phyloP scores from a whole-genome alignment of 805 yeast genomes.

The Pichia pseudocactophila region DNA sequence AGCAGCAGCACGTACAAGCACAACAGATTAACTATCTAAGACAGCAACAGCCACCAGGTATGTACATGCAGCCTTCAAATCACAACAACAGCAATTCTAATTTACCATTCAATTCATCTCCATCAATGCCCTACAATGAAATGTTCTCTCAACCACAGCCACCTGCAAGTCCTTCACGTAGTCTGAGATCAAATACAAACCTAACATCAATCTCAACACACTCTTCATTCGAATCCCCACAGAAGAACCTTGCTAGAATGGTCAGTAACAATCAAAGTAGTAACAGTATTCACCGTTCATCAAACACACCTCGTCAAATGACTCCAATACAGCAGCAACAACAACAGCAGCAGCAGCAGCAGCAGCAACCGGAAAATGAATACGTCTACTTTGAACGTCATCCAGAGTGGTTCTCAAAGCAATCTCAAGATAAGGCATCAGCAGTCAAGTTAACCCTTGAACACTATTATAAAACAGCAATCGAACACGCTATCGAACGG shows the following conservation, averaged over 20 bases:
- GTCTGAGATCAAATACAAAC: slow-evolving; percentile 24
- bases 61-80: not conserved
- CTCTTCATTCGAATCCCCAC: slow-evolving; percentile 24
- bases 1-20: not conserved
- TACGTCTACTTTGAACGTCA: slow-evolving; percentile 73
- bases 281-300: slow-evolving; percentile 5
- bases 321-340: slow-evolving; percentile 2
- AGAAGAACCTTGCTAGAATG: slow-evolving; percentile 8
- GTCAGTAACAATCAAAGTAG: not conserved
- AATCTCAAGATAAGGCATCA: slow-evolving; percentile 75
- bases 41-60: not conserved
- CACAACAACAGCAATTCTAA: slow-evolving; percentile 4
- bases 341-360: slow-evolving; percentile 16
- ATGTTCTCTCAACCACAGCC: slow-evolving; percentile 25
- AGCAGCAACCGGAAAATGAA: slow-evolving; percentile 24
- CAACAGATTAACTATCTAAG: not conserved
- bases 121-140: slow-evolving; percentile 19
- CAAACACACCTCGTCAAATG: slow-evolving; percentile 3
- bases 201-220: slow-evolving; percentile 25
- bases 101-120: slow-evolving; percentile 16
- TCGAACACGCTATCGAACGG: slow-evolving; percentile 88
- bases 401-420: slow-evolving; percentile 67
- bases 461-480: slow-evolving; percentile 77
- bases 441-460: slow-evolving; percentile 76
- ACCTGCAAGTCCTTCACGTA: slow-evolving; percentile 28